A percentile compares a stretch with the other conserved stretches of the same genome.
Evolutionary conservation across 1,284 basidiomycete species (phyloP).

Genomic region (Mrakiaceae sp.): DNA sequence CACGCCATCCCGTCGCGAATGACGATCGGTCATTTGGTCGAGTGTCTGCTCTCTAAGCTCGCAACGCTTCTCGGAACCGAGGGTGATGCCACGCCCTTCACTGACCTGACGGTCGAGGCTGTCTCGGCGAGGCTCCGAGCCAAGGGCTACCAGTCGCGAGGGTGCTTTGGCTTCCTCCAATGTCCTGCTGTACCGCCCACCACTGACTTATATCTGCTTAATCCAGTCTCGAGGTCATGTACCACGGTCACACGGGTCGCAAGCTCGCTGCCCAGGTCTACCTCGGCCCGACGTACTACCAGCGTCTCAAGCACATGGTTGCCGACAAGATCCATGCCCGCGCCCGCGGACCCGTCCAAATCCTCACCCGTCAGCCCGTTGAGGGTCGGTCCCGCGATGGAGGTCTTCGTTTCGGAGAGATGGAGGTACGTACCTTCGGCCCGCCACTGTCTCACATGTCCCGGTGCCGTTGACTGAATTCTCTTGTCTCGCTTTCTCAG

Average conservation of each 20-base stretch:
- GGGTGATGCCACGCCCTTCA: conserved; percentile 97
- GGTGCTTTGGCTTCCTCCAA: neutral
- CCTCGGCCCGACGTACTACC: conserved; percentile 95
- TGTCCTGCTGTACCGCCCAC: neutral
- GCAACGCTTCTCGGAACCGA: conserved; percentile 92
- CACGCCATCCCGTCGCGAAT: conserved; percentile 99
- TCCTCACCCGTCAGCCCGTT: conserved; percentile 95
- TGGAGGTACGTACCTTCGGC: conserved; percentile 51
- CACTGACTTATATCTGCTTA: neutral
- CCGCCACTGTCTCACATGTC: neutral
- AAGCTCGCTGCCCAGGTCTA: conserved; percentile 98
- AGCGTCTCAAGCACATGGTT: conserved; percentile 97
- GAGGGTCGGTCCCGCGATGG: conserved; percentile 98
- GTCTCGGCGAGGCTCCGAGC: conserved; percentile 71
- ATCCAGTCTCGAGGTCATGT: conserved; percentile 82
- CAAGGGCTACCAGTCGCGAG: conserved; percentile 89
- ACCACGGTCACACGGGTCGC: conserved; percentile 93
- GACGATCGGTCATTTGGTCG: conserved; percentile 99
- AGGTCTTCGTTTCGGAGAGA: conserved; percentile 98
- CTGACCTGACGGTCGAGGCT: conserved; percentile 91
- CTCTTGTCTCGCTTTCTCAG: conserved; percentile 19
- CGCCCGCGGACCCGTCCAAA: conserved; percentile 93
- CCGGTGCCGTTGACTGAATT: neutral
- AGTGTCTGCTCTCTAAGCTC: conserved; percentile 92
- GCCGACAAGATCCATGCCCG: conserved; percentile 99